Conservation (phyloP, 192 early-diverging fungal species). For the Chytriomyces hyalinus region DNA sequence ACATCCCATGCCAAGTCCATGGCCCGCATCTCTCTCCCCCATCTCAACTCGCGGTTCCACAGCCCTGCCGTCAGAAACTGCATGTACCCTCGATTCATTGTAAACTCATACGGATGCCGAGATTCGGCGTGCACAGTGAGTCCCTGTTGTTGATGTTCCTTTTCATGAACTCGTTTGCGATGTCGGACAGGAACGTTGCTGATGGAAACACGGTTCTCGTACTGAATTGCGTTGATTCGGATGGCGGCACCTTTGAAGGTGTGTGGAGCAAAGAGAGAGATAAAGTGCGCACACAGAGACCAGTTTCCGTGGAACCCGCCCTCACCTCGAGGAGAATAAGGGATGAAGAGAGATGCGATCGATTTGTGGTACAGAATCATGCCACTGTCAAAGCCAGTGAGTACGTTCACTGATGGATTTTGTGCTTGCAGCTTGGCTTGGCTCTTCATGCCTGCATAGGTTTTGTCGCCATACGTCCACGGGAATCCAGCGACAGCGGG, state of each 20-base stretch:
- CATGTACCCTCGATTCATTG: slow-evolving; percentile 30
- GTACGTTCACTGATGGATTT: background rate
- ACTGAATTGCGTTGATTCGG: slow-evolving; percentile 33
- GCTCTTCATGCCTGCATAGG: slow-evolving; percentile 32
- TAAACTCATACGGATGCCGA: slow-evolving; percentile 45
- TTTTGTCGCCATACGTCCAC: slow-evolving; percentile 38
- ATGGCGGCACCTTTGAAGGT: slow-evolving; percentile 30
- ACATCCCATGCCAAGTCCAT: slow-evolving; percentile 31
- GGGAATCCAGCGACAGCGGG: slow-evolving; percentile 50
- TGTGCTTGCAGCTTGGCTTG: background rate
- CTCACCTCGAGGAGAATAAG: slow-evolving; percentile 38
- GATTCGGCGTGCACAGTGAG: slow-evolving; percentile 31
- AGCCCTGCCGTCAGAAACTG: slow-evolving; percentile 29
- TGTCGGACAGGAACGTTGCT: slow-evolving; percentile 23
- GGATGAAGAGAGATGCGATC: slow-evolving; percentile 40
- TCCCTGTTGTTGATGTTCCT: background rate
- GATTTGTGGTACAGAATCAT: slow-evolving; percentile 44
- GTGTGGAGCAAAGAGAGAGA: slow-evolving; percentile 38
- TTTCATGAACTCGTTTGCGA: background rate
- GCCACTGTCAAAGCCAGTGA: slow-evolving; percentile 40
- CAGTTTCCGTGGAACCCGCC: slow-evolving; percentile 39
- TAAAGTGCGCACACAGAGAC: slow-evolving; percentile 43
- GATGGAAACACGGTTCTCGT: slow-evolving; percentile 32
- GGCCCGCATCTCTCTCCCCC: slow-evolving; percentile 29
- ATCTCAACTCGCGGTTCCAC: slow-evolving; percentile 14